Evolutionary conservation across 768 basidiomycete genomes (phyloP).

Genomic region (Fomitopsis pulvina): DNA sequence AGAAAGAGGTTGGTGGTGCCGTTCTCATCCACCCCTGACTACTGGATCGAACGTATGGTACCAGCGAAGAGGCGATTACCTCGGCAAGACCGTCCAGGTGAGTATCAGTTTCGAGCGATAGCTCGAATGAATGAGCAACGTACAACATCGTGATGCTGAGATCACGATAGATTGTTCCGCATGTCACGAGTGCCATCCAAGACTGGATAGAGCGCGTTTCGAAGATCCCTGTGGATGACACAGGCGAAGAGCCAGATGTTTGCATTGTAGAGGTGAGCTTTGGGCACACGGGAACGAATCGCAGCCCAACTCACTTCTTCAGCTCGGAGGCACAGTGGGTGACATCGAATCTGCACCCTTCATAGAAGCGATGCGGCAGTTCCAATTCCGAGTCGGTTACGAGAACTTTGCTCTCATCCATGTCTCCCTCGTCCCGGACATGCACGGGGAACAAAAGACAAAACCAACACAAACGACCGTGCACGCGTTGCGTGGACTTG

Average conservation of each 20-base stretch:
- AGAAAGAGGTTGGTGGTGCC: constrained; percentile 67
- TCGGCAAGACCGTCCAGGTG: constrained; percentile 96
- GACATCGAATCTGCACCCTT: constrained; percentile 99
- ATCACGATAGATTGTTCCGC: constrained; percentile 82
- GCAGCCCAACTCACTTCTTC: neutral
- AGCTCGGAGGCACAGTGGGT: constrained; percentile 97
- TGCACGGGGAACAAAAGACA: constrained; percentile 98
- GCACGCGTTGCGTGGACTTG: constrained; percentile 86
- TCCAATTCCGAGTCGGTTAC: constrained; percentile 95
- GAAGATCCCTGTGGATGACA: constrained; percentile 91
- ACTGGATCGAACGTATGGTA: neutral
- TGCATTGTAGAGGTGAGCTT: constrained; percentile 87
- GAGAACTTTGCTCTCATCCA: constrained; percentile 97
- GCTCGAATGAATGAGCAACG: neutral
- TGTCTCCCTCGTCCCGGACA: constrained; percentile 96
- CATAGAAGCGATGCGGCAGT: constrained; percentile 98
- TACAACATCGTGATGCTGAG: neutral
- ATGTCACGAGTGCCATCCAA: constrained; percentile 94
- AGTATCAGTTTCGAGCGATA: too few relatives aligned
- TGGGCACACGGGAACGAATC: neutral
- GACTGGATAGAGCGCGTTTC: constrained; percentile 98
- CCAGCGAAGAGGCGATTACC: constrained; percentile 78
- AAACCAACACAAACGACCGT: constrained; percentile 98
- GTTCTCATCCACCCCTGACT: neutral
- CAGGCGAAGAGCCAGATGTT: constrained; percentile 88